Evolutionary conservation across 495 filamentous ascomycete species (phyloP).

Genomic region (Tuber borchii): DNA sequence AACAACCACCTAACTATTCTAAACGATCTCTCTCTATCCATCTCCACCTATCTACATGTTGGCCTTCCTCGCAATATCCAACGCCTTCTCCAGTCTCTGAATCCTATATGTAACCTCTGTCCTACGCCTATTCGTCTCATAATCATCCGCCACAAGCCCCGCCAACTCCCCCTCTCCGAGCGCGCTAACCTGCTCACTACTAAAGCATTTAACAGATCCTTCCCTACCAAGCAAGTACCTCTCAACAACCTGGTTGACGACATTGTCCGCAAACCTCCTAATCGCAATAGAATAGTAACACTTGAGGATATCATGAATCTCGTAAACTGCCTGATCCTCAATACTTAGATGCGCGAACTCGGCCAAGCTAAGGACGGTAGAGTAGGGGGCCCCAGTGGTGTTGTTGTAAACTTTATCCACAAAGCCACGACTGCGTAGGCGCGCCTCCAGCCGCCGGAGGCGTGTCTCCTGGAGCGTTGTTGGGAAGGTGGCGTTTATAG

Average conservation of each 20-base stretch:
- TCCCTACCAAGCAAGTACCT: conserved; percentile 38
- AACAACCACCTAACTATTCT: background rate
- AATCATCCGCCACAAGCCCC: conserved; percentile 50
- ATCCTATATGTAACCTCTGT: conserved; percentile 44
- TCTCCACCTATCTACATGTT: background rate
- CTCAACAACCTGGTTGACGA: conserved; percentile 46
- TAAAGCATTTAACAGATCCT: conserved; percentile 42
- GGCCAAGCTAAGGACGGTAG: background rate
- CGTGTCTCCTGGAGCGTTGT: conserved; percentile 40
- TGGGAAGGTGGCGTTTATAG: conserved; percentile 43
- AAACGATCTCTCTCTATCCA: background rate
- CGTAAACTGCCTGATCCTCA: conserved; percentile 43
- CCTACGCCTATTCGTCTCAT: conserved; percentile 38
- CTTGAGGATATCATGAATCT: conserved; percentile 47
- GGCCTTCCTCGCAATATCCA: conserved; percentile 41
- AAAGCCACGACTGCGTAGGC: conserved; percentile 11
- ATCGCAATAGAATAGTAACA: conserved; percentile 46
- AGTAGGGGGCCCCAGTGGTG: background rate
- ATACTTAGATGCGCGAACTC: conserved; percentile 30
- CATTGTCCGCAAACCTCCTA: conserved; percentile 47
- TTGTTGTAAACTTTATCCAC: background rate
- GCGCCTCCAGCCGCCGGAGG: conserved; percentile 13
- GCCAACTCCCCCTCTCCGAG: conserved; percentile 45
- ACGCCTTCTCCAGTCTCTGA: conserved; percentile 44
- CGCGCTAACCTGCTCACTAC: conserved; percentile 44